Base-by-base conservation (phyloP, 148 eudicot genomes). In the Camellia japonica region DNA sequence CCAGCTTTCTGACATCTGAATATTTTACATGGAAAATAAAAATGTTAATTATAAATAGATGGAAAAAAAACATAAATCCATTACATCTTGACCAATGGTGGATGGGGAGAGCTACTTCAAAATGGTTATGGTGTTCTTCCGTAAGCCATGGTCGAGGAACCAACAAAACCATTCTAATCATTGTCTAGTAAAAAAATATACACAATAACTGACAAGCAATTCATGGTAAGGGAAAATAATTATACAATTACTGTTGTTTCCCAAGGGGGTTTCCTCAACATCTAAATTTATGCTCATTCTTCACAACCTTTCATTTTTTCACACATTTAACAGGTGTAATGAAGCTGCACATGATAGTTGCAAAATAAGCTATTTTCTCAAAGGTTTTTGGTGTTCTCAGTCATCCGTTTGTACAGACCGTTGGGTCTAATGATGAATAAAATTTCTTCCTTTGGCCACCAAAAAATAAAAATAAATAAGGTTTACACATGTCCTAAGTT, bases 1-100 rank as follows among this genome's bases (percentile, higher is more conserved):
- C 98, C 98, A 95, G 84, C 90, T 93, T 61, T 90, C 97, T 78
- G 95, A 87, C 68, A 94, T 82, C 98, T 94, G 85, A 78, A 55
- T 47, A 42, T 79, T 62, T 41, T 3, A 70, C 75, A 72, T 3
- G 54, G 38, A 55, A 43, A 73, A 82, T 18, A 23, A 61, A 13
- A 71, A 47, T 68, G n/a, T 56, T 61, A 10, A 6, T 41, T 14
- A 76, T 44, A 44, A 76, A 41, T 4, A 62, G 54, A 3, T n/a
- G 51, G 13, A 15, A 75, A 80, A 66, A 20, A 80, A 66, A 20
- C 12, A 19, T n/a, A 19, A 51, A 8, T n/a, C 41, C 9, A 68
- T 16, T 18, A 62, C 0, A 18, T 62, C 65, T 16, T n/a, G 3
- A 4, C 7, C 8, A 18, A n/a, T 0, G 11, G 6, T 6, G 6